A percentile compares a stretch with the other conserved stretches of the same genome.
Evolutionary conservation across 2,329 filamentous ascomycete species (phyloP).

Genomic region (Curvularia eragrostidis): DNA sequence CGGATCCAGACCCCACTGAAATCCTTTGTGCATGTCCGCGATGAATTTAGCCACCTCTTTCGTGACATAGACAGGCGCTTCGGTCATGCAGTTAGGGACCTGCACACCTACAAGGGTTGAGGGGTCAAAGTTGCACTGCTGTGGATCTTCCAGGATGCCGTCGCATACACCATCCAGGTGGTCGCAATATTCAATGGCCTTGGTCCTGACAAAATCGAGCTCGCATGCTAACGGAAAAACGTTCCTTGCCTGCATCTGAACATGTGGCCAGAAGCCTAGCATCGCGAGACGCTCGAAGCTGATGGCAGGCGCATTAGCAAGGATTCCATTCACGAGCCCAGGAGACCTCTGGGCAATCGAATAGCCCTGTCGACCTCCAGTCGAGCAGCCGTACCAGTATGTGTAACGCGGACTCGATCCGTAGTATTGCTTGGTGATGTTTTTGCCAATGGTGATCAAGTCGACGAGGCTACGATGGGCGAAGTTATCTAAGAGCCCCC

Average conservation of each 20-base stretch:
- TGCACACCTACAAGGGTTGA: constrained; percentile 12
- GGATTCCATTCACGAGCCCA: constrained; percentile 43
- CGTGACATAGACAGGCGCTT: constrained; percentile 16
- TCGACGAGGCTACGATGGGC: constrained; percentile 50
- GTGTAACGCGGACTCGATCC: constrained; percentile 10
- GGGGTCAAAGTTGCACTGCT: constrained; percentile 35
- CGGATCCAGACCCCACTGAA: constrained; percentile 17
- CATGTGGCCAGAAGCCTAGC: constrained; percentile 34
- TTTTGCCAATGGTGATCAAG: constrained; percentile 44
- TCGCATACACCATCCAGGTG: constrained; percentile 41
- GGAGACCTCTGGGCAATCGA: constrained; percentile 45
- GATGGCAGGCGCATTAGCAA: constrained; percentile 44
- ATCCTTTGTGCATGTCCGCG: constrained; percentile 26
- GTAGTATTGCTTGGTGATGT: constrained; percentile 44
- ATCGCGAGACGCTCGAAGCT: constrained; percentile 31
- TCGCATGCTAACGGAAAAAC: constrained; percentile 37
- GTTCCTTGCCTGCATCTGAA: constrained; percentile 39
- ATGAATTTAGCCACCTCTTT: constrained; percentile 31
- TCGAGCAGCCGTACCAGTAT: constrained; percentile 45
- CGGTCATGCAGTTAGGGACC: not conserved
- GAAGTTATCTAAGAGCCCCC: constrained; percentile 48
- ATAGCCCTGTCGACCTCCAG: constrained; percentile 47
- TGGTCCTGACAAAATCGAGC: constrained; percentile 30
- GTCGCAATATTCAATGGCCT: constrained; percentile 38
- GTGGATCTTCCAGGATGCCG: constrained; percentile 39